Evolutionary conservation across 352 stramenopile genomes (phyloP).

Genomic region (Globisporangium emineosum): DNA sequence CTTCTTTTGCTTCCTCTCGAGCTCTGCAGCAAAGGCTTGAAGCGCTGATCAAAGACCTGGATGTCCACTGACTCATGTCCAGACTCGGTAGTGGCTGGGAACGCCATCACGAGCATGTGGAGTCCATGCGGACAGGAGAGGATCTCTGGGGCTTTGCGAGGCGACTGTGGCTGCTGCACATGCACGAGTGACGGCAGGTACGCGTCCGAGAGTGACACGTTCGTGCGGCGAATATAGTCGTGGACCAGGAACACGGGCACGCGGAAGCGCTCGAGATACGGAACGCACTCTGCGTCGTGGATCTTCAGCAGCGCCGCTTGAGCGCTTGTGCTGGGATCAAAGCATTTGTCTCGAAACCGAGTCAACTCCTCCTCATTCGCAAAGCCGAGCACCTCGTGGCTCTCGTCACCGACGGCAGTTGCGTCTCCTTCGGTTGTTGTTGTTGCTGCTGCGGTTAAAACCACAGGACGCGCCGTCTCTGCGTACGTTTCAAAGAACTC

Average conservation of each 20-base stretch:
- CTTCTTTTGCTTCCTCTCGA: not conserved
- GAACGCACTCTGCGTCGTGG: conserved; percentile 28
- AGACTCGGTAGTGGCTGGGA: conserved; percentile 4
- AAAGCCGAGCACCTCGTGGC: conserved; percentile 26
- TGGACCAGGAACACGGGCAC: conserved; percentile 55
- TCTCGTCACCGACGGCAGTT: conserved; percentile 10
- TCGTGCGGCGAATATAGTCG: conserved; percentile 69
- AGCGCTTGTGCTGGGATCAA: conserved; percentile 8
- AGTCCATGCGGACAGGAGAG: conserved; percentile 58
- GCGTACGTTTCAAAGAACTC: conserved; percentile 65
- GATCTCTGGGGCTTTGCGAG: not conserved
- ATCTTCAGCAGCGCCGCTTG: conserved; percentile 19
- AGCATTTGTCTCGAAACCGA: conserved; percentile 26
- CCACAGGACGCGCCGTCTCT: conserved; percentile 26
- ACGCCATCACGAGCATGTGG: conserved; percentile 45
- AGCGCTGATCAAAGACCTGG: conserved; percentile 29
- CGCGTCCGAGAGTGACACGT: conserved; percentile 24
- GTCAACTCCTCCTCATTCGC: conserved; percentile 2
- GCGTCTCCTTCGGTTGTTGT: conserved; percentile 7
- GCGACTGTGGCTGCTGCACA: not conserved
- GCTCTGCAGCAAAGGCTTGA: conserved; percentile 23
- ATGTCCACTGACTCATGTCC: conserved; percentile 2
- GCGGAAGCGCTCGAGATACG: conserved; percentile 39
- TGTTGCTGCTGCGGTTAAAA: conserved; percentile 30
- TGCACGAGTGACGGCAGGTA: conserved; percentile 38